Conservation (phyloP, 2,329 filamentous ascomycete genomes). For the Diaporthe destruens region DNA sequence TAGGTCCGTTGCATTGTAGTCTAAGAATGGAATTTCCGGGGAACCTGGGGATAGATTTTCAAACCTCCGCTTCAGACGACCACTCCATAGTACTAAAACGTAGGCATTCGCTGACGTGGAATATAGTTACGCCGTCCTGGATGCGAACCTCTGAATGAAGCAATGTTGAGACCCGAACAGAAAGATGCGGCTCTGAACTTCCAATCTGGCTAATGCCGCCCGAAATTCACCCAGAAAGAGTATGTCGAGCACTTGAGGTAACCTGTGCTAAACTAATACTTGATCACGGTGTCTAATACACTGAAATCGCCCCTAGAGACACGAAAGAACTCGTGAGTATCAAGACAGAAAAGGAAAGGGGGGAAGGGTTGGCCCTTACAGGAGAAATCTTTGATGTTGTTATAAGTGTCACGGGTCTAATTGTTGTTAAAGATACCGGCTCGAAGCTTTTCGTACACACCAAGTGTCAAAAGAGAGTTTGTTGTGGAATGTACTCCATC, state of each 20-base stretch:
- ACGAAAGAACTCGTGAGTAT: background rate
- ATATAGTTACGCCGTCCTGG: background rate
- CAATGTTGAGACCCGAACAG: background rate
- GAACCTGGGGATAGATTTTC: background rate
- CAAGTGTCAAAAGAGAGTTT: background rate
- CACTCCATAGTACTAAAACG: background rate
- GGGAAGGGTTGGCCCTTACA: no score
- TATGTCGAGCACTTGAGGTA: background rate
- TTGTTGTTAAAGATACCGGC: background rate
- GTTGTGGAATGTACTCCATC: background rate
- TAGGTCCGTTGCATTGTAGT: background rate
- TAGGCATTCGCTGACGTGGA: background rate
- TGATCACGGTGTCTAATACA: background rate
- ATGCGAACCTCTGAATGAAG: background rate
- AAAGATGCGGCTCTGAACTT: background rate
- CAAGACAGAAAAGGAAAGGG: no score
- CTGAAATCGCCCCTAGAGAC: background rate
- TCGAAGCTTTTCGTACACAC: background rate
- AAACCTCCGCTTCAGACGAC: background rate
- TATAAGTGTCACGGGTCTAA: background rate
- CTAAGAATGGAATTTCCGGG: background rate
- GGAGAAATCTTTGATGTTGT: background rate
- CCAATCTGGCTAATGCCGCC: background rate
- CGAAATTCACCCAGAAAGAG: background rate
- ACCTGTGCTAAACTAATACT: background rate